Conservation (phyloP, 805 yeast genomes). For the Yamadazyma takamatsuzukensis region DNA sequence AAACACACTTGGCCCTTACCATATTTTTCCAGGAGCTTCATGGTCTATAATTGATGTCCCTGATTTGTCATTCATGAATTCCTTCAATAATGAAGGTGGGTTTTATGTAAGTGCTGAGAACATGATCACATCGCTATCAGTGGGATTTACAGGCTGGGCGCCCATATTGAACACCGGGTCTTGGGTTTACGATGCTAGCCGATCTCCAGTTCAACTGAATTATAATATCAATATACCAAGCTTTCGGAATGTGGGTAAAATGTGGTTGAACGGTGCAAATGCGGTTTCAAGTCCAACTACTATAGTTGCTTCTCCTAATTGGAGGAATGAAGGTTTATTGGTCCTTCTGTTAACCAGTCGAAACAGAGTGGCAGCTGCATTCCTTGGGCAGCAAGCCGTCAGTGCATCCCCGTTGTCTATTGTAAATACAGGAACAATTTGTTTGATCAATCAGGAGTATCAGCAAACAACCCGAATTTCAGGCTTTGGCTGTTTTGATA, state of each 20-base stretch:
- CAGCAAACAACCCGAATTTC: conserved; percentile 11
- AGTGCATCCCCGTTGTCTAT: conserved; percentile 10
- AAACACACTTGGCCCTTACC: too few species aligned
- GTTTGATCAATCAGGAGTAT: conserved; percentile 18
- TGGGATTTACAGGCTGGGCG: conserved; percentile 7
- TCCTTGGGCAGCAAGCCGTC: too few species aligned
- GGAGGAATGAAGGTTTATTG: conserved; percentile 13
- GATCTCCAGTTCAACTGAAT: conserved; percentile 11
- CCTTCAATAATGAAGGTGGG: conserved; percentile 13
- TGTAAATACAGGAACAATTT: conserved; percentile 19
- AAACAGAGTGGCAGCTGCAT: conserved; percentile 8
- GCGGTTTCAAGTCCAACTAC: conserved; percentile 10
- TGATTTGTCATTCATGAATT: conserved; percentile 10
- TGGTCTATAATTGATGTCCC: conserved; percentile 16
- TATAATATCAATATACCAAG: conserved; percentile 8
- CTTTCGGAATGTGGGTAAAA: conserved; percentile 15
- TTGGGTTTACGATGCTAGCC: conserved; percentile 14
- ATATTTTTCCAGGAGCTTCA: conserved; percentile 10
- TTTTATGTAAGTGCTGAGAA: conserved; percentile 15
- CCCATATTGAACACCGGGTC: conserved; percentile 19
- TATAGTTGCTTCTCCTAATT: conserved; percentile 10
- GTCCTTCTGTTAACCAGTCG: conserved; percentile 8
- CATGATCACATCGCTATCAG: conserved; percentile 12
- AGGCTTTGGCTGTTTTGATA: conserved; percentile 19
- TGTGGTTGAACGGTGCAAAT: conserved; percentile 14